Evolutionary conservation across 2,329 filamentous ascomycete species (phyloP), one percentile per base, ranked within the genome.

Genomic region (Paraconiothyrium brasiliense): DNA sequence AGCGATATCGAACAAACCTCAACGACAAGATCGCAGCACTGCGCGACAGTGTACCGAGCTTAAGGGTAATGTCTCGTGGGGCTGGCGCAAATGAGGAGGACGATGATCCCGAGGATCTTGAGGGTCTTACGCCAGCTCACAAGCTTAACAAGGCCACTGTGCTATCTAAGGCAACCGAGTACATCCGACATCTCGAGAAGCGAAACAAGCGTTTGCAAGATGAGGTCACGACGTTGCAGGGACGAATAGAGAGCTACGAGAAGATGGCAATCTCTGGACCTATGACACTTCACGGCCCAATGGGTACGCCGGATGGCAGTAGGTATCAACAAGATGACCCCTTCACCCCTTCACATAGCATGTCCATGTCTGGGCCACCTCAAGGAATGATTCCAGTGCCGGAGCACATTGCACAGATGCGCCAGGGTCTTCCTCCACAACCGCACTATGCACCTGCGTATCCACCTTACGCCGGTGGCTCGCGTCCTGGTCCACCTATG

Each of bases 101-200:
- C 62, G 92, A 94, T 68, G 92, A 96, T 67, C 92, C 95, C 60
- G 84, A 96, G 70, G 93, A 93, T 55, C 82, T 95, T 10, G 83
- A 84, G 63, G 83, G 83, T 55, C 90, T 93, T 2, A 83, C 82
- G 2, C 92, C 93, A 0, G 93, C 93, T 6, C 94, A 96, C 81
- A 98, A 98, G 79, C 84, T 97, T 32, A 98, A 98, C 83, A 98
- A 98, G 79, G 94, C 94, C n/a, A 97, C 94, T 2, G 93, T 98
- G 54, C 82, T 98, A 47, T 94, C 92, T 67, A 98, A 98, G 78
- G 94, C 94, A 2, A 97, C 94, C 6, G 94, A 98, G 76, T 98
- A 98, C 71, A 98, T 98, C 67, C 88, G 90, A 41, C 94, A 98
- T 79, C 82, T 98, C 1, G 94, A 98, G 78, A 96, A 96, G 81